Conservation (phyloP, 257 asterid species). For the Thymus mandschuricus region DNA sequence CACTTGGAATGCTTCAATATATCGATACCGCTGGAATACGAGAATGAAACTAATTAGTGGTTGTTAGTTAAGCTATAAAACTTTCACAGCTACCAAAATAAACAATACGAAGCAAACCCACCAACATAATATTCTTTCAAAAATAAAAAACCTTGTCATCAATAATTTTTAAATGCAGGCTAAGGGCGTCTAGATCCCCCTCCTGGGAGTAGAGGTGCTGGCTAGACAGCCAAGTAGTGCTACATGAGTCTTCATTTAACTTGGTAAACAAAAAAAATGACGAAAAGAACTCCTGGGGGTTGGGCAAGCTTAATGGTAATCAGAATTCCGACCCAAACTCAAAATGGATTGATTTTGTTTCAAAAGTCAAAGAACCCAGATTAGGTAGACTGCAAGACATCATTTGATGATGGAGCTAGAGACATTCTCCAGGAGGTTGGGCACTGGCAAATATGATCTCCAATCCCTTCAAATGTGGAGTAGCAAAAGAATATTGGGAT, state of each 20-base stretch:
- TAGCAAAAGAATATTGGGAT: not conserved
- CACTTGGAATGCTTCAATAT: constrained; percentile 83
- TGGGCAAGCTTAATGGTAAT: not conserved
- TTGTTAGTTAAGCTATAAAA: constrained; percentile 17
- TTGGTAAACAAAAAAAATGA: not conserved
- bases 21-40: constrained; percentile 73
- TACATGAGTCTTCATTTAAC: not conserved
- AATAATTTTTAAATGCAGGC: not conserved
- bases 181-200: not conserved
- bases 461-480: constrained; percentile 2
- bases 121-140: not conserved
- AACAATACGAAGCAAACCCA: constrained; percentile 14
- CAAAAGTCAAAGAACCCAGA: not conserved
- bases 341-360: not conserved
- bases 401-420: not conserved
- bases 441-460: not conserved
- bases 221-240: not conserved
- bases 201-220: not conserved
- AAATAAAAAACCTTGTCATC: not conserved
- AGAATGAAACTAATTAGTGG: constrained; percentile 31
- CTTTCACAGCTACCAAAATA: constrained; percentile 11
- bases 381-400: not conserved
- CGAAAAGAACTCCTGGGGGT: not conserved
- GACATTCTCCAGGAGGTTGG: constrained; percentile 2
- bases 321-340: not conserved